Base-by-base conservation (phyloP, 2,329 filamentous ascomycete genomes). In the Hyphodiscus sp. region DNA sequence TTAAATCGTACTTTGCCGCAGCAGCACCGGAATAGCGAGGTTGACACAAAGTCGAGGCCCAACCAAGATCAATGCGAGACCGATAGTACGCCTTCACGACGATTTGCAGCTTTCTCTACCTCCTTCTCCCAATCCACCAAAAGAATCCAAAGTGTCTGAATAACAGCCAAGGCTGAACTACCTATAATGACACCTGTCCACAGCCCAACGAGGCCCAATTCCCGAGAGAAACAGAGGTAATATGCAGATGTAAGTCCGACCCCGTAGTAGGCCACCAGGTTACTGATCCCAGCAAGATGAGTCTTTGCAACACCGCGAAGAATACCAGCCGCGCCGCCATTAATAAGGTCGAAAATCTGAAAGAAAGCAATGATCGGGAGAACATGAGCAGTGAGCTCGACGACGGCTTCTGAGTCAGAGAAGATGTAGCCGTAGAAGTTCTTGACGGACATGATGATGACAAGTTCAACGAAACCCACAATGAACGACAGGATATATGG, bases 251-350 rank as follows among this genome's bases (percentile, higher is more conserved):
- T 91, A 68, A 96, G 74, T 0, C 89, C 91, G 20, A 96, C 78
- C 11, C 79, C 73, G 69, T 96, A 96, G 72, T 96, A 96, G 16
- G 85, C 83, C 45, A 89, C 80, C 2, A 96, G 72, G 63, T 91
- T 92, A 16, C 90, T 85, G 61, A 91, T 95, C 0, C 91, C 90
- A n/a, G 91, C 91, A 51, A 96, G 82, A 58, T 88, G 83, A 70
- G 96, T 91, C 53, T 88, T 82, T 4, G 91, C 91, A 20, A 95
- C 80, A 11, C 91, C 91, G 41, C 91, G 80, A 38, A 96, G 77
- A 45, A 95, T 77, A 20, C 90, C 91, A 64, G 92, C 91, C 52
- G 88, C 89, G 41, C 85, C 85, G 9, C 87, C 80, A 0, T 87
- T 82, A 18, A 92, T 69, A 2, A 86, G 83, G 68, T 96, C 91